A percentile compares a stretch with the other conserved stretches of the same genome.
Conservation (phyloP, 2,329 filamentous ascomycete species). For the Akanthomyces uredinophilus region DNA sequence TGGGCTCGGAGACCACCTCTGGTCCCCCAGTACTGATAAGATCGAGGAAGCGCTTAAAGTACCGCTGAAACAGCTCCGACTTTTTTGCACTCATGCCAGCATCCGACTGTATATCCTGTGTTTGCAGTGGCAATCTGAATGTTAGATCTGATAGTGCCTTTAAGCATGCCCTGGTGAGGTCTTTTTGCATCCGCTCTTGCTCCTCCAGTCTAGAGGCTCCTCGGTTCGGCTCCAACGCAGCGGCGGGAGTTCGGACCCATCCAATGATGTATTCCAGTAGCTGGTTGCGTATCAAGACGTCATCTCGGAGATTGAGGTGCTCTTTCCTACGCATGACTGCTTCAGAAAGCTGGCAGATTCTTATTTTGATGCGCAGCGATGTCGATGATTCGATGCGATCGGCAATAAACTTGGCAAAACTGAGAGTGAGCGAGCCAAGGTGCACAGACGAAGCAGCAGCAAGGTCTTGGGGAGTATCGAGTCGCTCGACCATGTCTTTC, state of each 20-base stretch:
- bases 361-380: conserved; percentile 60
- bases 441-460: conserved; percentile 59
- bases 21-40: conserved; percentile 54
- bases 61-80: conserved; percentile 66
- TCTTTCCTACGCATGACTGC: conserved; percentile 62
- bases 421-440: conserved; percentile 57
- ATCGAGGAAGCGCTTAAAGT: conserved; percentile 65
- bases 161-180: conserved; percentile 61
- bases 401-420: conserved; percentile 63
- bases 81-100: conserved; percentile 63
- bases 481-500: conserved; percentile 57
- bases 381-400: conserved; percentile 50
- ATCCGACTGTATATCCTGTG: conserved; percentile 60
- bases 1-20: conserved; percentile 40
- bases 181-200: conserved; percentile 52
- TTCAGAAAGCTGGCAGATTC: conserved; percentile 63
- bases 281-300: conserved; percentile 64
- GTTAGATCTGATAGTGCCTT: conserved; percentile 61
- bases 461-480: conserved; percentile 59
- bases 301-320: conserved; percentile 62
- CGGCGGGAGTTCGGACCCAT: conserved; percentile 60
- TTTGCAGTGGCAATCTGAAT: conserved; percentile 61
- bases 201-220: conserved; percentile 51
- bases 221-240: conserved; percentile 38
- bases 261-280: conserved; percentile 62